These are phyloP conservation scores for Anthracocystis panici-leucophaei DNA, from an alignment of 1,284 basidiomycete species.

Conservation along the genomic window DNA sequence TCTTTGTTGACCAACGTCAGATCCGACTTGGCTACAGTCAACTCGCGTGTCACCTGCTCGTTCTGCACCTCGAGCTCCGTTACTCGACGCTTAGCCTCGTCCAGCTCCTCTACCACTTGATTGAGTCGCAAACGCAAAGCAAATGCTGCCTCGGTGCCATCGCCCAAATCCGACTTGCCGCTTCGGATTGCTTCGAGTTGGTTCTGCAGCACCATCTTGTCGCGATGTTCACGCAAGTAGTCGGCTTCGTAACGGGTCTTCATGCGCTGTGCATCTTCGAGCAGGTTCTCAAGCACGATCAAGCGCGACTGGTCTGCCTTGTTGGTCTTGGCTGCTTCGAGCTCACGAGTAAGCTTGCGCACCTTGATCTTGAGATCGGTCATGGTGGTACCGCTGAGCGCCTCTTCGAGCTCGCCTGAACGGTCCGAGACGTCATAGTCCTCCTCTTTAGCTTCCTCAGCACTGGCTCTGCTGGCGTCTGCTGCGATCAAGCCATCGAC, in stretches of 20 bases:
- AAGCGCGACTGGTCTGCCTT: constrained; percentile 81
- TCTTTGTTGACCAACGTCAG: constrained; percentile 72
- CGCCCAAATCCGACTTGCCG: constrained; percentile 80
- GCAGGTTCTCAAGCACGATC: constrained; percentile 85
- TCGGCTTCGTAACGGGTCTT: constrained; percentile 89
- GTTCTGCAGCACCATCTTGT: constrained; percentile 82
- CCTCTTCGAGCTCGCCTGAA: constrained; percentile 85
- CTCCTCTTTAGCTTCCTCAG: constrained; percentile 23
- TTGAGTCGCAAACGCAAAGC: constrained; percentile 87
- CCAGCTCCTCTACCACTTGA: constrained; percentile 85
- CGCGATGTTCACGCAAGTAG: constrained; percentile 85
- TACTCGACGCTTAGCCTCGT: constrained; percentile 78
- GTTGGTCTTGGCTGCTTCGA: constrained; percentile 80
- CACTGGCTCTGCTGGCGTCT: constrained; percentile 38
- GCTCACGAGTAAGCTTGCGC: constrained; percentile 82
- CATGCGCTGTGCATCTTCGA: constrained; percentile 90
- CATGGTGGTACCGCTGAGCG: constrained; percentile 84
- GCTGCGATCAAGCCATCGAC: constrained; percentile 52
- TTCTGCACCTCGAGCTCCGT: constrained; percentile 80
- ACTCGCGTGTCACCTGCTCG: constrained; percentile 77
- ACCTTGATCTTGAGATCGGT: constrained; percentile 85
- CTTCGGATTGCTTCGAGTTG: constrained; percentile 88
- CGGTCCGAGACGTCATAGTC: constrained; percentile 72
- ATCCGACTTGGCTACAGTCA: constrained; percentile 87
- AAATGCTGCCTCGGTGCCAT: constrained; percentile 86